Evolutionary conservation across 441 rosid genomes (phyloP).

Genomic region (Populus trichocarpa): DNA sequence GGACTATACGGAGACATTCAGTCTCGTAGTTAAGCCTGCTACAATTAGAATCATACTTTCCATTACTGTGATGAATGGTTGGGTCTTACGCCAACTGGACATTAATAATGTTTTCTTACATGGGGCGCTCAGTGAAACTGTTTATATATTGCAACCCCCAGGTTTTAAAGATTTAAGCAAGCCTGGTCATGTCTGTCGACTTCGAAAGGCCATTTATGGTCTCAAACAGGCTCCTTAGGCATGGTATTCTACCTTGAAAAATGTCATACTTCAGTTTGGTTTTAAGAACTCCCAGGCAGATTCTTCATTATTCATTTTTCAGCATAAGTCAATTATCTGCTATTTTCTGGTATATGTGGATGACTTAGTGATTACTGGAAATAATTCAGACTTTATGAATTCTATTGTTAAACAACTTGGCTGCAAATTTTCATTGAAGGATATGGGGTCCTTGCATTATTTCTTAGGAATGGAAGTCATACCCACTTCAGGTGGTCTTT

Average conservation of each 20-base stretch:
- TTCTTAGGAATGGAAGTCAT: background rate
- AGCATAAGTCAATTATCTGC: accelerated
- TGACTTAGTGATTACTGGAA: background rate
- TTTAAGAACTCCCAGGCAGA: background rate
- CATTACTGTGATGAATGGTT: background rate
- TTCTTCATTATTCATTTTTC: background rate
- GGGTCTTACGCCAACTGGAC: background rate
- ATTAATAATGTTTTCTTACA: background rate
- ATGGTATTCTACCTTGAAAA: background rate
- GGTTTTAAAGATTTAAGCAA: background rate
- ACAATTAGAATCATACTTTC: background rate
- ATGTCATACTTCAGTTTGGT: background rate
- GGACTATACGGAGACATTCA: background rate
- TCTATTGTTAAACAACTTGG: background rate
- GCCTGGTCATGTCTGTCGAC: background rate
- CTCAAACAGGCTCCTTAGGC: background rate
- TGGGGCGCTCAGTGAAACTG: background rate
- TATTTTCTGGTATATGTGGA: background rate
- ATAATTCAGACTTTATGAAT: background rate
- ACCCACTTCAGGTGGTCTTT: accelerated
- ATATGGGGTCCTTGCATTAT: background rate
- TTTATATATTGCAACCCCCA: background rate
- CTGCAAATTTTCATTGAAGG: background rate
- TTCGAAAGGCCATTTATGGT: too few species aligned
- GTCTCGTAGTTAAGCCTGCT: background rate